phyloP scores from a whole-genome alignment of 148 eudicot genomes.

The Suaeda aralocaspica region DNA sequence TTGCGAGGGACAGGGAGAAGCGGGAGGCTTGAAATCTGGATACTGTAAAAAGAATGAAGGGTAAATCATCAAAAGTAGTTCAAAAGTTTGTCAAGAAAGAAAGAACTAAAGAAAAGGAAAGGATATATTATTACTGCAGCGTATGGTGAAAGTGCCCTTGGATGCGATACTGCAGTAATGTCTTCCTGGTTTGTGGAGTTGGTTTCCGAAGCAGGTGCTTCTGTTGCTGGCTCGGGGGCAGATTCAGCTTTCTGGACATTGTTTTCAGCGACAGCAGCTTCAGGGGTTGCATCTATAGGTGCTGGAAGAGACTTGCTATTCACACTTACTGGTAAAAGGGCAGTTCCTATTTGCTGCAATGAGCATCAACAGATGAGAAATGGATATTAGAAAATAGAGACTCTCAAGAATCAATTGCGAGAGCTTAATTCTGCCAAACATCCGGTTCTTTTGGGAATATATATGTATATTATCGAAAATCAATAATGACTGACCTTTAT shows the following conservation, averaged over 20 bases:
- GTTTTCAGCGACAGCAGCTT: conserved; percentile 12
- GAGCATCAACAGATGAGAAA: neutral
- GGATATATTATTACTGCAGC: conserved; percentile 42
- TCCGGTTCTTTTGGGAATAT: neutral
- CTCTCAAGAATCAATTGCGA: neutral
- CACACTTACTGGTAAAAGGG: conserved; percentile 53
- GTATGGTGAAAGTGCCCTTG: conserved; percentile 81
- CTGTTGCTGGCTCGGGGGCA: conserved; percentile 34
- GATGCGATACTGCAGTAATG: conserved; percentile 44
- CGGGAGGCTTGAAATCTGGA: conserved; percentile 90
- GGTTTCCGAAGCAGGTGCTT: conserved; percentile 47
- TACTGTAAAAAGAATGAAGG: conserved; percentile 54
- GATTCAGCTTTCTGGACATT: conserved; percentile 22
- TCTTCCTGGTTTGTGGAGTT: conserved; percentile 52
- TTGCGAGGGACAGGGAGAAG: conserved; percentile 81
- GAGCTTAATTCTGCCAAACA: neutral
- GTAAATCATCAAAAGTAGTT: neutral
- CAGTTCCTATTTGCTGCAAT: conserved; percentile 77
- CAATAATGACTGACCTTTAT: conserved; percentile 49
- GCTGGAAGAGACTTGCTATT: conserved; percentile 66
- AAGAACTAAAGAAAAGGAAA: conserved; percentile 9
- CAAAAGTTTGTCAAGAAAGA: neutral
- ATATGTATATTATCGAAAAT: neutral
- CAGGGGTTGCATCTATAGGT: conserved; percentile 49
- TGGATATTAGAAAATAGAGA: conserved; percentile 9